These are phyloP conservation scores for Litsea cubeba DNA, from an alignment of 164 flowering plant genomes.

Conservation along the genomic window DNA sequence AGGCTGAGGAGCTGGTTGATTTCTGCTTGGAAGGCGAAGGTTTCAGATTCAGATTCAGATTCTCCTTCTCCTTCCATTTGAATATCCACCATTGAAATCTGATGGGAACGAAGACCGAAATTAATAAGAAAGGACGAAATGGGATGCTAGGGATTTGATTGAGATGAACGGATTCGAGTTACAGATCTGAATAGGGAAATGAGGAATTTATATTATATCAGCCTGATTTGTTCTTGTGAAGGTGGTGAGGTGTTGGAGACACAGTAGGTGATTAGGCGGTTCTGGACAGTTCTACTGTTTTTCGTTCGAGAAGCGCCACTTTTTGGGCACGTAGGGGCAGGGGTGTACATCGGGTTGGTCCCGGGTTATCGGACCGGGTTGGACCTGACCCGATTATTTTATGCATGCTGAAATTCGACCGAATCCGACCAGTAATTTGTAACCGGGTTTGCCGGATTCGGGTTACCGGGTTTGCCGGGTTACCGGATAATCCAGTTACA, in stretches of 20 bases:
- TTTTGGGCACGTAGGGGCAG: too few species aligned
- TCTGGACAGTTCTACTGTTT: background rate
- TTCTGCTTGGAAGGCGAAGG: constrained; percentile 71
- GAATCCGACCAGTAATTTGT: too few species aligned
- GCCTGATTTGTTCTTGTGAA: background rate
- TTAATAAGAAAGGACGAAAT: background rate
- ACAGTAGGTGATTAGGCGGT: background rate
- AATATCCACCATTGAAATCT: constrained; percentile 8
- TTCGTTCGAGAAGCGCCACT: too few species aligned
- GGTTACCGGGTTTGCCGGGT: too few species aligned
- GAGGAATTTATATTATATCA: background rate
- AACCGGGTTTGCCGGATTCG: too few species aligned
- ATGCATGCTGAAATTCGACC: too few species aligned
- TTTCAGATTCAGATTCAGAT: constrained; percentile 49
- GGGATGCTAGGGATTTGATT: too few species aligned
- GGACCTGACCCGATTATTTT: too few species aligned
- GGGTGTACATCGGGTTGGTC: too few species aligned
- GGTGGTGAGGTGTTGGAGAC: background rate
- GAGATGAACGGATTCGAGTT: background rate
- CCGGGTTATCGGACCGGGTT: too few species aligned
- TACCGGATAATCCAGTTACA: too few species aligned
- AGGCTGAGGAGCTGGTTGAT: constrained; percentile 73
- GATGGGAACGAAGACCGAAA: background rate
- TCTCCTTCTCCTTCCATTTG: constrained; percentile 11
- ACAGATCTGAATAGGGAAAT: background rate